Percentiles rank a stretch among this genome's conserved stretches.
phyloP scores from a whole-genome alignment of 78 protist genomes.

The Tieghemostelium lacteum region DNA sequence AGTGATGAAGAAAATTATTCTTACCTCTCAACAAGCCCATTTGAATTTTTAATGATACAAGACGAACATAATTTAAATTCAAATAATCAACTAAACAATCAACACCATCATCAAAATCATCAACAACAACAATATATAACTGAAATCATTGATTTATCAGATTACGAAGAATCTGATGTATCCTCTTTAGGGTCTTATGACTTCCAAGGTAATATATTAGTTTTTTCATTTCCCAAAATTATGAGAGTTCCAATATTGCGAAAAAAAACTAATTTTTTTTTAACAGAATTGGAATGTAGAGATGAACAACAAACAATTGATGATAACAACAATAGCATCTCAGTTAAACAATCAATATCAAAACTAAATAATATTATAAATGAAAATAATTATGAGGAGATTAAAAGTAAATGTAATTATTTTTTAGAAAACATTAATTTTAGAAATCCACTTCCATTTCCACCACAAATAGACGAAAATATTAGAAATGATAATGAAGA shows the following conservation, averaged over 20 bases:
- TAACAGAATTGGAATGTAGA: neutral
- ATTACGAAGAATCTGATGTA: conserved; percentile 1
- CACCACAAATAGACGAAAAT: neutral
- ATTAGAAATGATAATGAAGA: neutral
- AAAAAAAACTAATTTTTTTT: neutral
- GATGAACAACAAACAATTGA: neutral
- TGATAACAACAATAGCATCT: neutral
- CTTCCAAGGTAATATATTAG: too few relatives aligned
- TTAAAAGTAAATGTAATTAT: too few relatives aligned
- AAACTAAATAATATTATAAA: too few relatives aligned
- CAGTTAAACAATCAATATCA: too few relatives aligned
- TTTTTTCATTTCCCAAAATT: too few relatives aligned
- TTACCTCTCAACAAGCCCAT: conserved; percentile 11
- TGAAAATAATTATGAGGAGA: too few relatives aligned
- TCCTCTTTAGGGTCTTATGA: too few relatives aligned
- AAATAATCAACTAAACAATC: neutral
- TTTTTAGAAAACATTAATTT: neutral
- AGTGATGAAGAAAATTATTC: neutral
- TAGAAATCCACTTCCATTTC: neutral
- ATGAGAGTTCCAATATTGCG: neutral
- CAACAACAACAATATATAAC: neutral
- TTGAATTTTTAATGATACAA: conserved; percentile 7
- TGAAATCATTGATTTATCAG: conserved; percentile 18
- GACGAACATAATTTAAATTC: neutral
- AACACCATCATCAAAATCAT: too few relatives aligned